Evolutionary conservation across 148 eudicot genomes (phyloP).

Genomic region (Rhododendron henanense): DNA sequence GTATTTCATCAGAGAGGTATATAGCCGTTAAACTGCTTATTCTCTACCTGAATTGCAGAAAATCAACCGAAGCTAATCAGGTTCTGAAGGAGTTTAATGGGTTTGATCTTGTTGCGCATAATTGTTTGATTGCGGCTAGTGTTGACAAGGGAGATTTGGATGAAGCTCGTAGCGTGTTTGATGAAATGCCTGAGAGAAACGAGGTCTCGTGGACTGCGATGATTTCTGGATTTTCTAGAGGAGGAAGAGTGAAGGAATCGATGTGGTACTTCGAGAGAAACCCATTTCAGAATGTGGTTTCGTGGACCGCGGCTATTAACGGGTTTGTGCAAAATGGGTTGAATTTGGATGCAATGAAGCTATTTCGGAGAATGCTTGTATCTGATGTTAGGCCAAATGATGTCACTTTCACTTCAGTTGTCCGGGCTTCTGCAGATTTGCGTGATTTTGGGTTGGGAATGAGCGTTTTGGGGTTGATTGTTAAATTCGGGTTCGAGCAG

Average conservation of each 20-base stretch:
- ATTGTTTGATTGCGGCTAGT: slow-evolving; percentile 37
- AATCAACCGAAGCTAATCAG: slow-evolving; percentile 26
- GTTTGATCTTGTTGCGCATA: slow-evolving; percentile 41
- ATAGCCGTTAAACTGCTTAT: slow-evolving; percentile 37
- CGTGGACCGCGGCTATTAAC: slow-evolving; percentile 42
- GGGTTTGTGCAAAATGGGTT: slow-evolving; percentile 45
- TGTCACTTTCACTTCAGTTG: slow-evolving; percentile 39
- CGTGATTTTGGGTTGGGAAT: slow-evolving; percentile 33
- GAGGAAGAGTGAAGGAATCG: slow-evolving; percentile 35
- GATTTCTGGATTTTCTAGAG: slow-evolving; percentile 36
- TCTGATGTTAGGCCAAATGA: slow-evolving; percentile 43
- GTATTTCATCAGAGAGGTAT: slow-evolving; percentile 34
- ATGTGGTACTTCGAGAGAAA: slow-evolving; percentile 30
- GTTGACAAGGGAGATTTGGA: slow-evolving; percentile 28
- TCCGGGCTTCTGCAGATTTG: slow-evolving; percentile 34
- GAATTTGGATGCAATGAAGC: slow-evolving; percentile 29
- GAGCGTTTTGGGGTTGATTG: slow-evolving; percentile 31
- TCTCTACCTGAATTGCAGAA: slow-evolving; percentile 33
- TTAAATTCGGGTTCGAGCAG: slow-evolving; percentile 39
- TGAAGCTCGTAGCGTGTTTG: slow-evolving; percentile 37
- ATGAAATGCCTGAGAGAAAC: slow-evolving; percentile 46
- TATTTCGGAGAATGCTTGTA: slow-evolving; percentile 33
- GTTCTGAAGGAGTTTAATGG: slow-evolving; percentile 38
- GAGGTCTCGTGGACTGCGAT: slow-evolving; percentile 52
- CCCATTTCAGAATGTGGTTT: slow-evolving; percentile 33